Conservation (phyloP, 2,329 filamentous ascomycete species). For the Botryotinia convoluta region DNA sequence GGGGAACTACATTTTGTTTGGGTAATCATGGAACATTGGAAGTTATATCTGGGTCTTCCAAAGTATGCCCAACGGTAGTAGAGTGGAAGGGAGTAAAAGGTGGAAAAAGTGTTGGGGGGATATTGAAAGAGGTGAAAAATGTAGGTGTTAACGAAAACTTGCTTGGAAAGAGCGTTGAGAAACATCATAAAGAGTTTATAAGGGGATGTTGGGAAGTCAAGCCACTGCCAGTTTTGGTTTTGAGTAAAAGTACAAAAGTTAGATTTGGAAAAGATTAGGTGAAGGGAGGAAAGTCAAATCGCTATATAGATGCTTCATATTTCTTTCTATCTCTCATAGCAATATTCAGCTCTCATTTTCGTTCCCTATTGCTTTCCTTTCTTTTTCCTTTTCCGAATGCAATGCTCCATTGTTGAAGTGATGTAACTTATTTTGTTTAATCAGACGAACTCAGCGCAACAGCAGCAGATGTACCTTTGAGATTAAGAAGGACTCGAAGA, state of each 20-base stretch:
- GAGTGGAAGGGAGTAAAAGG: conserved; percentile 9
- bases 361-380: neutral
- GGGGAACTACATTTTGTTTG: neutral
- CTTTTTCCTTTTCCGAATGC: neutral
- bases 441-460: neutral
- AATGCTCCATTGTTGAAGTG: neutral
- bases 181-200: conserved; percentile 22
- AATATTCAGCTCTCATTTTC: neutral
- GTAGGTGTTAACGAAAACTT: conserved; percentile 17
- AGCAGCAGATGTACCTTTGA: neutral
- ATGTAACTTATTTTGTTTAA: neutral
- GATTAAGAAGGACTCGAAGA: neutral
- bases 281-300: neutral
- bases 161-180: conserved; percentile 10
- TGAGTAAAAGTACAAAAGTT: conserved; percentile 18
- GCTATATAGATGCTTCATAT: too few relatives aligned
- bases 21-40: conserved; percentile 8
- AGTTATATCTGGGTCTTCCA: neutral
- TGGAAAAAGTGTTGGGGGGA: neutral
- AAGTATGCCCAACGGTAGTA: neutral
- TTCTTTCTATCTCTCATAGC: neutral
- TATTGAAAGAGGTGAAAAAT: conserved; percentile 21
- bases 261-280: conserved; percentile 23
- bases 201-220: conserved; percentile 16
- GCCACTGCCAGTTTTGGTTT: conserved; percentile 21